Base-by-base conservation (phyloP, 2,329 filamentous ascomycete genomes). In the Penicillium sclerotiorum region DNA sequence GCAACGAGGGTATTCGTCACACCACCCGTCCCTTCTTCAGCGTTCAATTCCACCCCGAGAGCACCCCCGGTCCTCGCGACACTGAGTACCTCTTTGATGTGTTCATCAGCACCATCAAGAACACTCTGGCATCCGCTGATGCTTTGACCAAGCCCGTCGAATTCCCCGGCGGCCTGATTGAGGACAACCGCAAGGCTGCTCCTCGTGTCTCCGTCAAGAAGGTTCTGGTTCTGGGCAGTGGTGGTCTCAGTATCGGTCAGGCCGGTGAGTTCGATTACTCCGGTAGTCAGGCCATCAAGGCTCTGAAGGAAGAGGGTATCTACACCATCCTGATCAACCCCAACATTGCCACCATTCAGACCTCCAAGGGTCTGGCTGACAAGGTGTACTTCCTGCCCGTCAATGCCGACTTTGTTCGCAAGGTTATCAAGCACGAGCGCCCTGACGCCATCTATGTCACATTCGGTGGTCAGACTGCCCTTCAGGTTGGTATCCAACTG, bases 231-330 rank as follows among this genome's bases (percentile, higher is more conserved):
- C 83, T 99, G 44, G 94, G 94, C 54, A 93, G 88, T 73, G 94
- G 94, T 74, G 94, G 94, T 74, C 82, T 99, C 56, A 95, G 90
- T 72, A 99, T 99, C 71, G 94, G 94, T 12, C 94, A 99, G 73
- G 94, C 94, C 58, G 94, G 94, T 72, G 94, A 99, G 73, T 99
- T 99, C 61, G 94, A 99, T 71, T 99, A 99, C 78, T 97, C 94
- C 46, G 94, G 94, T 56, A 95, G 89, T 72, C 94, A 99, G 74
- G 94, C 93, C 38, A 97, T 99, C 80, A 99, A 99, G 79, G 94
- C 94, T 30, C 71, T 99, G 63, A 97, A 97, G 75, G 89, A 97
- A 72, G 94, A 97, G 75, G 93, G 92, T 53, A 96, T 97, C 64
- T 97, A 96, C 78, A 96, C 94, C 3, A 87, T 99, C 57, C 80